These are phyloP conservation scores for Cladosporium sp. DNA, from an alignment of 2,329 filamentous ascomycete genomes.

Conservation along the genomic window DNA sequence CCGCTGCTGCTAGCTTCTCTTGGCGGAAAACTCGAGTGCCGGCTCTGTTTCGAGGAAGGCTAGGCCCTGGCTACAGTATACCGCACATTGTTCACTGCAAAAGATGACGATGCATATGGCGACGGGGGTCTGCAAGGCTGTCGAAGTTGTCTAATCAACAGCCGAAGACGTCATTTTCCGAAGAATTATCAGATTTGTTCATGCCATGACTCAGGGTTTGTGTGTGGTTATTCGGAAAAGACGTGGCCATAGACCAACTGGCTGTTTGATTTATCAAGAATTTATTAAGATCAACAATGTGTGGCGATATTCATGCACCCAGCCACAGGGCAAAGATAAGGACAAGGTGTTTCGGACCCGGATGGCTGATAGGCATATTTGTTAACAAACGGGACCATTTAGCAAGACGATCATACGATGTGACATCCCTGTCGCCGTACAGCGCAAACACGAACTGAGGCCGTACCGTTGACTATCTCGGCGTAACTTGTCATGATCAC, in stretches of 20 bases:
- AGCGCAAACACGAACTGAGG: not conserved
- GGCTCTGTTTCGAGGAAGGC: not conserved
- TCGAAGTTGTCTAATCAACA: not conserved
- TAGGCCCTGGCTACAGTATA: not conserved
- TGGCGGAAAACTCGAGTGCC: constrained; percentile 6
- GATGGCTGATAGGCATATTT: not conserved
- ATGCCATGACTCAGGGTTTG: not conserved
- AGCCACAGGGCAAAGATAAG: not conserved
- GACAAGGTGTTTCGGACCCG: not conserved
- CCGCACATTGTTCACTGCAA: not conserved
- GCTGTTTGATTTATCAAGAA: not conserved
- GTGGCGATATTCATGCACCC: not conserved
- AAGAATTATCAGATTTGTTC: not conserved
- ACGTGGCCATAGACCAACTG: not conserved
- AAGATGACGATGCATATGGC: not conserved
- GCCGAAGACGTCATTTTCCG: not conserved
- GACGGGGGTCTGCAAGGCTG: not conserved
- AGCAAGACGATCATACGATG: not conserved
- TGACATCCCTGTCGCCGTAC: not conserved
- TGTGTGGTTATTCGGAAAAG: not conserved
- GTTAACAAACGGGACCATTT: not conserved
- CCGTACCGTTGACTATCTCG: not conserved
- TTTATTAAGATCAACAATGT: not conserved
- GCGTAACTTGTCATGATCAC: not conserved
- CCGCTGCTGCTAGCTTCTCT: not conserved